phyloP scores from a whole-genome alignment of 2,329 filamentous ascomycete species.

The Sclerotinia subarctica region DNA sequence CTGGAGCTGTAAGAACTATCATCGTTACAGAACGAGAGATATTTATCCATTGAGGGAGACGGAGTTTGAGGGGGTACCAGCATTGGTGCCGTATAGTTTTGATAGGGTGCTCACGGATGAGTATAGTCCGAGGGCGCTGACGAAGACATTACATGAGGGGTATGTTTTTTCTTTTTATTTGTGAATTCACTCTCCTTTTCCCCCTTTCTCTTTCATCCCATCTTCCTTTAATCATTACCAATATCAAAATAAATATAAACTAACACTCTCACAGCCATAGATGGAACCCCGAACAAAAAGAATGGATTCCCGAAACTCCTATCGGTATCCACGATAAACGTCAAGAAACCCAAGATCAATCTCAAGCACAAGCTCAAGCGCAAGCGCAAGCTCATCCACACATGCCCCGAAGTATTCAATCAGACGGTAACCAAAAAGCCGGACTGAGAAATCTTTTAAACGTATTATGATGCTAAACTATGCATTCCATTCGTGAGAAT shows the following conservation, averaged over 20 bases:
- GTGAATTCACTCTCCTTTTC: neutral
- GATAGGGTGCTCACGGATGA: slow-evolving; percentile 64
- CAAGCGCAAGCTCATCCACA: slow-evolving; percentile 22
- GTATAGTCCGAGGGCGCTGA: slow-evolving; percentile 60
- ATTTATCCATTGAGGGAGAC: slow-evolving; percentile 73
- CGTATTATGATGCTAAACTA: slow-evolving; percentile 22
- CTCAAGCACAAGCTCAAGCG: too few relatives aligned
- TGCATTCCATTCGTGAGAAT: neutral
- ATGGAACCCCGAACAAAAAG: slow-evolving; percentile 56
- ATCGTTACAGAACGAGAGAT: slow-evolving; percentile 67
- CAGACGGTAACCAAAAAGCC: slow-evolving; percentile 22
- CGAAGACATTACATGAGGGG: slow-evolving; percentile 59
- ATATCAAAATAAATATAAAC: slow-evolving; percentile 15
- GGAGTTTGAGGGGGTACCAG: slow-evolving; percentile 70
- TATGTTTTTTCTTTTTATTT: slow-evolving; percentile 42
- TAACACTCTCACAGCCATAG: slow-evolving; percentile 47
- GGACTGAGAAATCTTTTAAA: slow-evolving; percentile 29
- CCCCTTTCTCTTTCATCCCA: neutral
- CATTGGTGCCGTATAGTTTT: slow-evolving; percentile 66
- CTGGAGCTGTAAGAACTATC: slow-evolving; percentile 78
- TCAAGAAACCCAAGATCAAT: neutral
- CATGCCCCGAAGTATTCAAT: slow-evolving; percentile 29
- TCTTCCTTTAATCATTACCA: neutral
- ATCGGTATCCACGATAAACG: neutral
- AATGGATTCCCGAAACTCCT: slow-evolving; percentile 47